Evolutionary conservation across 2,329 filamentous ascomycete species (phyloP), one percentile per base, ranked within the genome.

Genomic region (Neofusicoccum ribis): DNA sequence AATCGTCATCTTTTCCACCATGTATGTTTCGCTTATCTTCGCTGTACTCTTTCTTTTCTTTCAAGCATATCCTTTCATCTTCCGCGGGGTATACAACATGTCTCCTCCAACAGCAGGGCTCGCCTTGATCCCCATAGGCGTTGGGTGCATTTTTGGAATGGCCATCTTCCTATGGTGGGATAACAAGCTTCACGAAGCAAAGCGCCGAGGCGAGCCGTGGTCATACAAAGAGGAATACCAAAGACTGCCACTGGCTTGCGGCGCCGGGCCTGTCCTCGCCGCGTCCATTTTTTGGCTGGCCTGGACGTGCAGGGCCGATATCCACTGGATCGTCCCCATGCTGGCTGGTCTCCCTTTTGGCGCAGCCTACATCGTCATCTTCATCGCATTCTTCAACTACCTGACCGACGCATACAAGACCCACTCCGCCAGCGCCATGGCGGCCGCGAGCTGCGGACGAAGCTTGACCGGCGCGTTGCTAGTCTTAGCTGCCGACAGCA

Each of bases 351-450:
- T 0, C 75, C 79, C 0, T 78, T 84, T 27, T 83, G 83, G 72
- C 83, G 82, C 0, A 81, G 80, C 84, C 67, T 83, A 83, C 61
- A 80, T 79, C 1, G 74, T 85, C 0, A 84, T 84, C 50, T 73
- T 84, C 3, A 82, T 82, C 74, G 81, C 80, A 0, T 89, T 89
- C 0, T 76, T 82, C 37, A 81, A 78, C 2, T 83, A 82, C 65
- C 81, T 80, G 0, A 80, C 82, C 62, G 82, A 83, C 66, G 78
- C 79, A 3, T 83, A 83, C 67, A 79, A 81, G 68, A 73, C 77
- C 2, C 79, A 74, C 67, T 78, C 77, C 12, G 79, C 79, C 4
- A 77, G 74, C 17, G 79, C 78, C 1, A 72, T 81, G 5, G 79
- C 79, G 11, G 78, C 77, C 0, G 77, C 79, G 5, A 77, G 77